These are phyloP conservation scores for Sicyos baderoa DNA, from an alignment of 306 rosid genomes.

Conservation along the genomic window DNA sequence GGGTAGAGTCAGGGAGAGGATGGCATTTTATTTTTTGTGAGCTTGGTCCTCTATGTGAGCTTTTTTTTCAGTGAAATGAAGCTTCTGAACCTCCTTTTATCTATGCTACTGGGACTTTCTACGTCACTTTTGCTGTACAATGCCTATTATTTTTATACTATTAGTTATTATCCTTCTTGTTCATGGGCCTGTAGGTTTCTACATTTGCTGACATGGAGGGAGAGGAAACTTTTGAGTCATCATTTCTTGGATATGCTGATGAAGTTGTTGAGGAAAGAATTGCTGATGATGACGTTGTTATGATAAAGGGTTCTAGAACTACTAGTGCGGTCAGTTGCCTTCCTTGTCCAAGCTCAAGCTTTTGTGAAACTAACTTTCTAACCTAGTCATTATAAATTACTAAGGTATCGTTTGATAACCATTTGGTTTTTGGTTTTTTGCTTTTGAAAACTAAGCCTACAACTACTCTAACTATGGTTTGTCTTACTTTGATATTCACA, in stretches of 20 bases:
- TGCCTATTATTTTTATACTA: conserved; percentile 6
- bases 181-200: conserved; percentile 53
- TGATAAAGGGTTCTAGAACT: conserved; percentile 90
- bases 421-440: neutral
- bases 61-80: neutral
- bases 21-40: neutral
- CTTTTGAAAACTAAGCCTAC: no score
- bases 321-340: conserved; percentile 66
- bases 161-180: conserved; percentile 3
- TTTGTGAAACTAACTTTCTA: neutral
- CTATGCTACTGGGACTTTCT: neutral
- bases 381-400: neutral
- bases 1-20: neutral
- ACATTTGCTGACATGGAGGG: conserved; percentile 99
- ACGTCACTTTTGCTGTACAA: neutral
- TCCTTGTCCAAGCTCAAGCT: conserved; percentile 11
- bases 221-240: conserved; percentile 90
- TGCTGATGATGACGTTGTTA: conserved; percentile 74
- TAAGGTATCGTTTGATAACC: neutral
- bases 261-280: conserved; percentile 97
- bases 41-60: neutral
- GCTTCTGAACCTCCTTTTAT: neutral
- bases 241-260: conserved; percentile 85
- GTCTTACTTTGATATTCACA: no score
- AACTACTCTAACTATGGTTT: no score